Evolutionary conservation across 306 rosid genomes (phyloP), one percentile per base, ranked within the genome.

Genomic region (Quercus bicolor): DNA sequence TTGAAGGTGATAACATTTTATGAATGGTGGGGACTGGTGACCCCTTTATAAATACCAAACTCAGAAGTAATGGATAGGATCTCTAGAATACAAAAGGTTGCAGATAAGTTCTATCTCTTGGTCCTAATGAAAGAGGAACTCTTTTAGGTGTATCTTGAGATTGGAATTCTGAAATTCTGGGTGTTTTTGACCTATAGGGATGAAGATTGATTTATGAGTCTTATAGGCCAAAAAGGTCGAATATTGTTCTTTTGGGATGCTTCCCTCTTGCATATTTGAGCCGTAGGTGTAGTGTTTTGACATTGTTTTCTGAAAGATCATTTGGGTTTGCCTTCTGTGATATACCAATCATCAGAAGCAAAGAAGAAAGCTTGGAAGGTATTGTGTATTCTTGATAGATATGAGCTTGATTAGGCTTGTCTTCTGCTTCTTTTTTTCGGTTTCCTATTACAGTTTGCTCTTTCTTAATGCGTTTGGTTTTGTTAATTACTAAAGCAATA

Each of bases 21-120:
- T 69, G 68, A 56, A 78, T 68, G 78, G 86, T 74, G 80, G 88
- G 45, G 45, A 37, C 45, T 66, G 62, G 83, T 85, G 90, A 77
- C 77, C 24, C 48, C 15, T 75, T 75, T 60, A 31, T 66, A 11
- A 24, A 61, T 74, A 78, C 79, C 66, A 75, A 78, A 75, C 79
- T 75, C 68, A 70, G 71, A 85, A 82, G 70, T 74, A 62, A 73
- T 86, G 85, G 75, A 81, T 31, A 45, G 77, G 74, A 79, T 71
- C 78, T 80, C 75, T 70, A 61, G 37, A 79, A 59, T 68, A 71
- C 57, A 31, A 26, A 75, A 66, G 75, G 79, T 62, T 40, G 81
- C 66, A 40, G 54, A 34, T 60, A 74, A 79, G 31, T 78, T 29
- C 73, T 71, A 68, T 69, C 23, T 73, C 81, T 87, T 48, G 65